These are phyloP conservation scores for Blastocladiella britannica DNA, from an alignment of 192 early-diverging fungal species.

Conservation along the genomic window DNA sequence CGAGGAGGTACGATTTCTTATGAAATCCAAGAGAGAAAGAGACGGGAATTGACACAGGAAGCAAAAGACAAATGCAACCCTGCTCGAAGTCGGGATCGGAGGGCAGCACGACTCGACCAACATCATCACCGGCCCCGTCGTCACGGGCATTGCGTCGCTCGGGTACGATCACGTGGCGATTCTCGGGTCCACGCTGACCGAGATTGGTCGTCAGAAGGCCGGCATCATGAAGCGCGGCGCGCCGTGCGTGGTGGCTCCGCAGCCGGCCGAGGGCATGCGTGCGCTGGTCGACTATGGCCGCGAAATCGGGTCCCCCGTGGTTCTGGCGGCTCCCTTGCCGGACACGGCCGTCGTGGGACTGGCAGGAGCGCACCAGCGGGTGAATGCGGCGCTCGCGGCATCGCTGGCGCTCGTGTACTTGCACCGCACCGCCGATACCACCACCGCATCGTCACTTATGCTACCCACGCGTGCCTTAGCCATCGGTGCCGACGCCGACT, in stretches of 20 bases:
- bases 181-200: slow-evolving; percentile 46
- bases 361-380: slow-evolving; percentile 58
- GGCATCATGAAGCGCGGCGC: slow-evolving; percentile 62
- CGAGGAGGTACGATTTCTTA: slow-evolving; percentile 43
- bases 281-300: slow-evolving; percentile 44
- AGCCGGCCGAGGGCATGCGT: slow-evolving; percentile 39
- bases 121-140: slow-evolving; percentile 44
- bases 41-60: too few relatives aligned
- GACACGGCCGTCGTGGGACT: slow-evolving; percentile 31
- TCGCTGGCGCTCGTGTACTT: slow-evolving; percentile 53
- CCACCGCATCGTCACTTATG: too few relatives aligned
- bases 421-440: slow-evolving; percentile 10
- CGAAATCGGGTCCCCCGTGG: slow-evolving; percentile 32
- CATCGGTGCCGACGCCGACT: slow-evolving; percentile 8
- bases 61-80: slow-evolving; percentile 6
- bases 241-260: slow-evolving; percentile 48
- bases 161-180: slow-evolving; percentile 53
- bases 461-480: background rate
- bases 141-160: slow-evolving; percentile 56
- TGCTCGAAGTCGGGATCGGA: slow-evolving; percentile 66
- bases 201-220: slow-evolving; percentile 69
- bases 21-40: too few relatives aligned
- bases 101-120: slow-evolving; percentile 75
- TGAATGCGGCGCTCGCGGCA: slow-evolving; percentile 64
- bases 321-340: slow-evolving; percentile 9